A percentile compares a stretch with the other conserved stretches of the same genome.
These are phyloP conservation scores for Blastobotrys aristatus DNA, from an alignment of 1,139 yeast species.

Conservation along the genomic window DNA sequence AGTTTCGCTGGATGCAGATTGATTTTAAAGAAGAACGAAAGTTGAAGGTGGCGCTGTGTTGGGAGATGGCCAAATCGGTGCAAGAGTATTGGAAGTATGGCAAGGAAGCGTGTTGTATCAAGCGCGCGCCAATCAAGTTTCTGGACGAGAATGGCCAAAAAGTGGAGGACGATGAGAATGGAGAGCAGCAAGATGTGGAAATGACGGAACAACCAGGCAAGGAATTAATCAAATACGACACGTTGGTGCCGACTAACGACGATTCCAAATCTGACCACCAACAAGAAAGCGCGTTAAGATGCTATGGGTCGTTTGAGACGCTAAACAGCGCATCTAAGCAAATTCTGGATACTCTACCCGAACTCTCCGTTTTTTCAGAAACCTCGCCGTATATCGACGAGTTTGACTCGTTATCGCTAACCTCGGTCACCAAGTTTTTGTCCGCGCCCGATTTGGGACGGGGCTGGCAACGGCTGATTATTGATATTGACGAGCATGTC, in stretches of 20 bases:
- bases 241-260: constrained; percentile 21
- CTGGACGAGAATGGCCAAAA: constrained; percentile 19
- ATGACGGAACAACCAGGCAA: constrained; percentile 3
- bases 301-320: constrained; percentile 48
- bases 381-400: constrained; percentile 30
- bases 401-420: constrained; percentile 30
- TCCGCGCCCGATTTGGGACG: constrained; percentile 30
- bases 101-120: constrained; percentile 55
- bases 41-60: constrained; percentile 65
- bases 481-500: constrained; percentile 22
- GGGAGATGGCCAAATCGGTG: constrained; percentile 64
- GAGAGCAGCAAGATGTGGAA: constrained; percentile 5
- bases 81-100: constrained; percentile 77
- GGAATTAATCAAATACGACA: constrained; percentile 10
- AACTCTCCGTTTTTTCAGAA: constrained; percentile 23
- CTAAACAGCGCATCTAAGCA: constrained; percentile 41
- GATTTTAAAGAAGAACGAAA: constrained; percentile 72
- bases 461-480: constrained; percentile 32
- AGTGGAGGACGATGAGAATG: constrained; percentile 7
- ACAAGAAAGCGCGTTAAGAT: constrained; percentile 40
- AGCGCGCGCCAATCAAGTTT: constrained; percentile 38
- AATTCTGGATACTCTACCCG: constrained; percentile 26
- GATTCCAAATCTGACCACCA: neutral
- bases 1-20: constrained; percentile 78
- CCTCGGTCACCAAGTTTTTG: constrained; percentile 32